Base-by-base conservation (phyloP, 257 asterid species). In the Fraxinus pennsylvanica region DNA sequence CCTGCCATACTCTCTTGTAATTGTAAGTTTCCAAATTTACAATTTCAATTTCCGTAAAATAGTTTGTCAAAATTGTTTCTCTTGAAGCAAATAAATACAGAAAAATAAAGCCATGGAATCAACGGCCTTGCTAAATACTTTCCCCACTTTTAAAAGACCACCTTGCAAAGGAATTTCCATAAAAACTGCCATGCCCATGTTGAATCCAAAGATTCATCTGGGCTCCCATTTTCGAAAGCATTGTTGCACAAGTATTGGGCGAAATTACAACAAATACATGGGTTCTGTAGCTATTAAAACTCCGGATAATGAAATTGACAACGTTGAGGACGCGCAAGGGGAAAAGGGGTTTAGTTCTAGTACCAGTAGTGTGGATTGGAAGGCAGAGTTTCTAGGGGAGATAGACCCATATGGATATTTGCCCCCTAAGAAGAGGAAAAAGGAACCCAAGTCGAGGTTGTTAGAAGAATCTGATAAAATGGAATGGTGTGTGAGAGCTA, bases 401-500 rank as follows among this genome's bases (percentile, higher is more conserved):
- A 71, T 79, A 35, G 75, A 74, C 33, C 79, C 84, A 41, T n/a
- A 57, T 41, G 82, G 76, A 15, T 10, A 79, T 43, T 76, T 80
- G 71, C 79, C 92, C 65, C 76, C 88, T 22, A 75, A 79, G 74
- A 90, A 85, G 90, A 84, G 75, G 79, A 85, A 88, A 76, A 86
- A 82, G 68, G 85, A 79, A 65, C 86, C 80, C 1, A 80, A 86
- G 2, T 88, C 96, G 6, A 89, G 92, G 84, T 74, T 89, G 75
- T 82, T 91, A 63, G 82, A 63, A 78, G 90, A 87, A 68, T 83
- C 71, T 14, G 90, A 85, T 78, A 74, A 77, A 30, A 93, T 89
- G 98, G 97, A 90, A 29, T 93, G 99, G 99, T 95, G 99, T 82
- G 90, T 91, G 65, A 90, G 91, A 90, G 99, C 98, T 77, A 83